A percentile compares a stretch with the other conserved stretches of the same genome.
Evolutionary conservation across 371 early-diverging fungal genomes (phyloP).

Genomic region (Thermomucor indicae-seudaticae): DNA sequence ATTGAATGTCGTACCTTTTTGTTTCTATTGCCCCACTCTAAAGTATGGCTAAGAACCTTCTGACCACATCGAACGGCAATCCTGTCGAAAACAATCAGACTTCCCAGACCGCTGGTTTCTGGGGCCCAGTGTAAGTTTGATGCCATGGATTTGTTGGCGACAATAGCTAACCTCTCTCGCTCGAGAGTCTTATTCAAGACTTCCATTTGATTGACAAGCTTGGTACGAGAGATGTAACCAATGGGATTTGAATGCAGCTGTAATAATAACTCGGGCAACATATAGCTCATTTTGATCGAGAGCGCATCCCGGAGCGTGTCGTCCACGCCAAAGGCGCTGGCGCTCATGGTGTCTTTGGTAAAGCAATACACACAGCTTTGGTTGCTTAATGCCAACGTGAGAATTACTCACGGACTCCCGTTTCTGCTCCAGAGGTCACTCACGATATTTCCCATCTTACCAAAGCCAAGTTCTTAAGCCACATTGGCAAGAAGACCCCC

Average conservation of each 20-base stretch:
- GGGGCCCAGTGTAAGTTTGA: constrained; percentile 30
- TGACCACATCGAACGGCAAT: constrained; percentile 54
- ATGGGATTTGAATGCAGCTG: background rate
- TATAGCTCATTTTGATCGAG: constrained; percentile 74
- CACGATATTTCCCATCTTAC: constrained; percentile 68
- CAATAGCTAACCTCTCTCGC: background rate
- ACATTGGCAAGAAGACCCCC: constrained; percentile 74
- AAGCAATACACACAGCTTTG: background rate
- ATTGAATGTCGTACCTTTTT: too few species aligned
- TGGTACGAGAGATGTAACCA: constrained; percentile 1
- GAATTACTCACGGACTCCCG: background rate
- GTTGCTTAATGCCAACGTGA: background rate
- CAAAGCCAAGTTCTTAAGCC: constrained; percentile 72
- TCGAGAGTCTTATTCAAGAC: constrained; percentile 54
- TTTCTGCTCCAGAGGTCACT: constrained; percentile 53
- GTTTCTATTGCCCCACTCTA: background rate
- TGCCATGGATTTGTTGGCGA: background rate
- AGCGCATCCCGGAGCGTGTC: constrained; percentile 81
- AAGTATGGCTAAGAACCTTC: constrained; percentile 13
- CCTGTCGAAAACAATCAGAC: constrained; percentile 68
- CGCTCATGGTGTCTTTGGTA: constrained; percentile 78
- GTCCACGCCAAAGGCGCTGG: constrained; percentile 85
- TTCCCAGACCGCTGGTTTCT: constrained; percentile 53
- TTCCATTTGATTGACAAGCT: constrained; percentile 77
- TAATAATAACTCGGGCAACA: background rate